Evolutionary conservation across 331 rosid species (phyloP), one percentile per base, ranked within the genome.

Genomic region (Arachis monticola): DNA sequence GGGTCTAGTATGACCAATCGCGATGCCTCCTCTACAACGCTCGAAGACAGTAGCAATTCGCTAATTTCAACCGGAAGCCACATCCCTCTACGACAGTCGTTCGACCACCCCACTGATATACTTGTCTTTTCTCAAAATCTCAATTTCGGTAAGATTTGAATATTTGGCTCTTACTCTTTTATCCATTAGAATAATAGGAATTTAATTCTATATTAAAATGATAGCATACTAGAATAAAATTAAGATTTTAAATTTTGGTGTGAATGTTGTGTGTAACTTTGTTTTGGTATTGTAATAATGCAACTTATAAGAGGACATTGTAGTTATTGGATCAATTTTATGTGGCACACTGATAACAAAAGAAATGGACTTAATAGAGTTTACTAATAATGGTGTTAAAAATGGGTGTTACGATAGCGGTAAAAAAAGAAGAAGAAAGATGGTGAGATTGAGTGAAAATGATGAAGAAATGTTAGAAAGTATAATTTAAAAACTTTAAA

Each of bases 111-210:
- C 2, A 87, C 91, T 0, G 97, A 91, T 45, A 80, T 94, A 7
- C 77, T 93, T 38, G 80, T 91, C 72, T 92, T 92, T 5, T 30
- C 65, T 32, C 96, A 88, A 90, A 93, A 88, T 68, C 83, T 93
- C 81, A 84, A 73, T 1, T 68, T 76, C 11, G 52, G 70, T 71
- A 84, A 70, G 87, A 59, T 53, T 76, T 53, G 91, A 64, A 87
- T 75, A 73, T 93, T 94, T 65, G 94, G 92, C 9, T 2, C 7
- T 40, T 93, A 89, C 64, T 78, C 87, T 1, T 85, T 93, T 77
- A 55, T 7, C 0, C 85, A 91, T 46, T 44, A 6, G 0, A 0
- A 3, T 0, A 50, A 7, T 52, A 94, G 97, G 9, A 88, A 89
- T 74, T 80, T 84, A 42, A 78, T 88, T 5, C 80, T 93, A 8